Base-by-base conservation (phyloP, 1,284 basidiomycete genomes). In the Ceratobasidium sp. region DNA sequence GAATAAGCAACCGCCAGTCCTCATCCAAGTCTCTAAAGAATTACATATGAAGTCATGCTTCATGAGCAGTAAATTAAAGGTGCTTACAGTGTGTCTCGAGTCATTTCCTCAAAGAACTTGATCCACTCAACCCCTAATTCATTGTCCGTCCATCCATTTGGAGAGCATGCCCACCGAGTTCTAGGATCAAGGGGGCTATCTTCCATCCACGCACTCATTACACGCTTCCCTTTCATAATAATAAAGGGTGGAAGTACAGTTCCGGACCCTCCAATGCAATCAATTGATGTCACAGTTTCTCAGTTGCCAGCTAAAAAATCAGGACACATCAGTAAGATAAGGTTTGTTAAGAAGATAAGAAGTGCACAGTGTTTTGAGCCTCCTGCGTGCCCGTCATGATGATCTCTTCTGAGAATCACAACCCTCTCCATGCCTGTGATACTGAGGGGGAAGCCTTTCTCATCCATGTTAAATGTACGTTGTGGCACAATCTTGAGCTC, bases 91-190 rank as follows among this genome's bases (percentile, higher is more conserved):
- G 50, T 84, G 82, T 52, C 78, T 67, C n/a, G 71, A 81, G 18
- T 54, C 80, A 16, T 81, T 81, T 52, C 82, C 78, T 35, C 85
- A 86, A 46, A 85, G 81, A 73, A 78, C 67, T 82, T 38, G 33
- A 86, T 84, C 86, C 86, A 87, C 30, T 84, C 44, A 2, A 67
- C 20, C n/a, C 84, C 81, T 3, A 85, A 78, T 20, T 81, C 78
- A 64, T 87, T 81, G 79, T 84, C 81, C 3, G 86, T 87, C 87
- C 86, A 88, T 1, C 87, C 85, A 80, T 85, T 86, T 33, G 81
- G 79, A 0, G 85, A 85, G 3, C 80, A 77, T 6, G 79, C 54
- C 54, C 54, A 71, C 23, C 23, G 35, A 23, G 68, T 71, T 18
- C 23, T 12, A 27, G 33, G 54, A 12, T 57, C 54, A 23, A 71